Evolutionary conservation across 768 basidiomycete species (phyloP).

Genomic region (Mycena epipterygia): DNA sequence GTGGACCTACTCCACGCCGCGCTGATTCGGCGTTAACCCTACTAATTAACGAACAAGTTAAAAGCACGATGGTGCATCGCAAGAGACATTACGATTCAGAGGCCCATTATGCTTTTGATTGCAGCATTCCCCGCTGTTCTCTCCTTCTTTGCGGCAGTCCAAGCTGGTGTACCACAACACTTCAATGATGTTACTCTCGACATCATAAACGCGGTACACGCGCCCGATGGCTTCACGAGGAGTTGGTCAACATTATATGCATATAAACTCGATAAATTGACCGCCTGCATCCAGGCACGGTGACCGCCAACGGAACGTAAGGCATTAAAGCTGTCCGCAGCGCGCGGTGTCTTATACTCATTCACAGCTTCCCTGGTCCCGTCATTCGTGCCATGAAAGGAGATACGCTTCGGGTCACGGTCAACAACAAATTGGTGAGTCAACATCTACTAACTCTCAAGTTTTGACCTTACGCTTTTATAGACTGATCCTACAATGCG

Average conservation of each 20-base stretch:
- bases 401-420: constrained; percentile 56
- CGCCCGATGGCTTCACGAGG: constrained; percentile 41
- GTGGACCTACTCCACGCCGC: not conserved
- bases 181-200: constrained; percentile 34
- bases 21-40: not conserved
- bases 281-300: not conserved
- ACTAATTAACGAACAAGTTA: not conserved
- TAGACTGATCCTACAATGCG: constrained; percentile 49
- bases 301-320: constrained; percentile 5
- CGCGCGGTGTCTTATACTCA: too few species aligned
- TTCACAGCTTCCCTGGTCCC: constrained; percentile 60
- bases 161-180: too few species aligned
- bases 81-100: not conserved
- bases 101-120: not conserved
- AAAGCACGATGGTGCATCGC: not conserved
- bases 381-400: constrained; percentile 59
- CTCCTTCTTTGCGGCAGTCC: not conserved
- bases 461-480: not conserved
- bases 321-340: too few species aligned
- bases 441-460: not conserved
- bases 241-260: constrained; percentile 24
- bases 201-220: constrained; percentile 35
- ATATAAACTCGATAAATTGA: not conserved
- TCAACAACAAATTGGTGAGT: constrained; percentile 56
- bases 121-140: constrained; percentile 1